phyloP scores from a whole-genome alignment of 768 basidiomycete species.

The Gymnopilus junonius region DNA sequence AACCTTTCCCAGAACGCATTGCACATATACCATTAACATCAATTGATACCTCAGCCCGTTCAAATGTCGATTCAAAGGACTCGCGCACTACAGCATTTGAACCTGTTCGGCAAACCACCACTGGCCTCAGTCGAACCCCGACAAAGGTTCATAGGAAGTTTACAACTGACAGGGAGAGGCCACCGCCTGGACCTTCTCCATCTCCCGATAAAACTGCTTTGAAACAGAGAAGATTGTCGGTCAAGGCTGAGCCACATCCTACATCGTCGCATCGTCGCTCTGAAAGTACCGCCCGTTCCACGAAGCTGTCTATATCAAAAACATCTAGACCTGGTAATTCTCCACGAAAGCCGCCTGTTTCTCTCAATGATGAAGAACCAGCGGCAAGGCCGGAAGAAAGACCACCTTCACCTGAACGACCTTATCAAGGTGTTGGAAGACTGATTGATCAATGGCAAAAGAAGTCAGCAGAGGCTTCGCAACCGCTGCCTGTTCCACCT shows the following conservation, averaged over 20 bases:
- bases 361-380: conserved; percentile 18
- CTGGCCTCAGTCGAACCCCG: conserved; percentile 14
- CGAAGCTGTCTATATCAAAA: conserved; percentile 18
- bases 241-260: conserved; percentile 29
- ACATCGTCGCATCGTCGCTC: conserved; percentile 18
- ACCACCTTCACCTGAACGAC: conserved; percentile 74
- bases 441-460: conserved; percentile 90
- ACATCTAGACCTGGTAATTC: conserved; percentile 17
- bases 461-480: conserved; percentile 67
- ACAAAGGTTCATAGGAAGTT: conserved; percentile 14
- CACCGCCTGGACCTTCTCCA: conserved; percentile 4
- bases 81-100: conserved; percentile 3
- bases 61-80: conserved; percentile 7
- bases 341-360: conserved; percentile 25
- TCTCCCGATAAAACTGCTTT: conserved; percentile 23
- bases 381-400: conserved; percentile 32
- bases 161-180: conserved; percentile 10
- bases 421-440: conserved; percentile 83
- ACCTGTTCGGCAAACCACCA: conserved; percentile 5
- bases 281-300: conserved; percentile 19
- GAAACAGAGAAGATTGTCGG: conserved; percentile 31
- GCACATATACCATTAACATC: conserved; percentile 12
- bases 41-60: conserved; percentile 5
- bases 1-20: conserved; percentile 1
- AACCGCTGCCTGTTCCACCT: conserved; percentile 31